Evolutionary conservation across 768 basidiomycete species (phyloP), one percentile per base, ranked within the genome.

Genomic region (Leccinum disarticulatum): DNA sequence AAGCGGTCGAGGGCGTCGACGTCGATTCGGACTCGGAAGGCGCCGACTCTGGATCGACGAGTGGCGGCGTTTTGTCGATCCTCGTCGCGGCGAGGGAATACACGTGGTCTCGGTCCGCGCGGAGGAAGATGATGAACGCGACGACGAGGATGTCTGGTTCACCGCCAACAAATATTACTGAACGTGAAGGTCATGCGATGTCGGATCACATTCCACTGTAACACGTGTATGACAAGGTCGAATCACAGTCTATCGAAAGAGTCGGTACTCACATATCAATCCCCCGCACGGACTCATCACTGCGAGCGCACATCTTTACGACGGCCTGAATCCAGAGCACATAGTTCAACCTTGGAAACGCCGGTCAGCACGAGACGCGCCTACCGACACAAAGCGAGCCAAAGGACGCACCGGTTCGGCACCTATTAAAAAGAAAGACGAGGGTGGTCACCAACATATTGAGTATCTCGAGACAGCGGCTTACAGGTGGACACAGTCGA

Each of bases 401-500:
- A 13, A 31, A 30, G 14, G 19, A 51, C 59, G 31, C n/a, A 87
- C 88, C 90, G 81, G 62, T 91, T 91, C 0, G 90, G 88, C 15
- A 91, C 82, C 90, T 91, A 57, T 10, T 27, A 56, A 8, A 38
- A 43, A 17, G 15, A n/a, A 13, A 22, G 22, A 22, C 22, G 22
- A 22, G 22, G 22, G 22, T 22, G 22, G 35, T 58, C 55, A 41
- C 36, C 9, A 13, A 6, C 22, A 6, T 43, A 19, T 7, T 3
- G 14, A 22, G 15, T 19, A 46, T 4, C 10, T 48, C 8, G 33
- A 54, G n/a, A 63, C 9, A 27, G 31, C 28, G 13, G 71, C 85
- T 59, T 68, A 96, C 94, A 0, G 95, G 90, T 33, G 95, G 95
- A 73, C 95, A 96, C 6, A 97, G 75, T 56, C 95, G 77, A 73